Conservation (phyloP, 331 rosid genomes). For the Malus hybrid region DNA sequence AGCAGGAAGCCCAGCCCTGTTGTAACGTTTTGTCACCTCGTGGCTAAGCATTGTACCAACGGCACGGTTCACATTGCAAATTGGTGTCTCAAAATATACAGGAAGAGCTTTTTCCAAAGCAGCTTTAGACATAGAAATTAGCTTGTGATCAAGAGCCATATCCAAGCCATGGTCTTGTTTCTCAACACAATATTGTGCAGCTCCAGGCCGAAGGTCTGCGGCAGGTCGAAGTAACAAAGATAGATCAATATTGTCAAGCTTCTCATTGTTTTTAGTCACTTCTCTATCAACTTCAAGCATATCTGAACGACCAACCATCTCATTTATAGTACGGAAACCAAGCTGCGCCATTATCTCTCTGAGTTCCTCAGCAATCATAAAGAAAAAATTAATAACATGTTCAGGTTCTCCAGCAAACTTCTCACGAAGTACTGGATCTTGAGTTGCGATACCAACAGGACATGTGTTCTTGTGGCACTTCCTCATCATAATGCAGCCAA, state of each 20-base stretch:
- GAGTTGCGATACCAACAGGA: constrained; percentile 95
- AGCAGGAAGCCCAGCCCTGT: constrained; percentile 73
- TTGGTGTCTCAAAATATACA: constrained; percentile 75
- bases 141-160: constrained; percentile 80
- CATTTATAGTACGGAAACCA: constrained; percentile 70
- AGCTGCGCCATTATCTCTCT: constrained; percentile 89
- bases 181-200: constrained; percentile 83
- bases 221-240: constrained; percentile 87
- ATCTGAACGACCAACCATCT: constrained; percentile 94
- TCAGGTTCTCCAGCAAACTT: constrained; percentile 99
- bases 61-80: constrained; percentile 71
- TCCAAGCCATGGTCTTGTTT: constrained; percentile 94
- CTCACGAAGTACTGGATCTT: constrained; percentile 93
- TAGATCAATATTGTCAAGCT: constrained; percentile 81
- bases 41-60: constrained; percentile 99
- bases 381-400: constrained; percentile 92
- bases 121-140: constrained; percentile 58
- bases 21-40: constrained; percentile 83
- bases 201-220: constrained; percentile 80
- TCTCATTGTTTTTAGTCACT: constrained; percentile 58
- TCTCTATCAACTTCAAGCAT: constrained; percentile 91
- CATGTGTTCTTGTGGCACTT: constrained; percentile 98
- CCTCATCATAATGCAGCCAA: constrained; percentile 99
- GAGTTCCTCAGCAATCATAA: constrained; percentile 93
- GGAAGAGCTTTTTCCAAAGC: constrained; percentile 85